These are phyloP conservation scores for Fraxinus platypoda DNA, from an alignment of 305 asterid genomes.

Conservation along the genomic window DNA sequence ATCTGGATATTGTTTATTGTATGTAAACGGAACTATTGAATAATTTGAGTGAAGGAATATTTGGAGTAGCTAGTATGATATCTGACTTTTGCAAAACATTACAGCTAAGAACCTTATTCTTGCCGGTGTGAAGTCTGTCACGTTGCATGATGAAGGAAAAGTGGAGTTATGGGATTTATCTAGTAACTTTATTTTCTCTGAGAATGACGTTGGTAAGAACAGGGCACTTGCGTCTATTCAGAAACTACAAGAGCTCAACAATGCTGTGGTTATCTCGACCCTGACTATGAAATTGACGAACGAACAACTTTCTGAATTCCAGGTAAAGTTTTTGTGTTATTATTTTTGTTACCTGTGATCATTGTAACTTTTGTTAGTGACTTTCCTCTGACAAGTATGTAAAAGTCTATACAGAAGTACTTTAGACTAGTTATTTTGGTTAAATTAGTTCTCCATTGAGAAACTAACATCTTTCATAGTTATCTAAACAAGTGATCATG, in stretches of 20 bases:
- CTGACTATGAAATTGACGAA: conserved; percentile 68
- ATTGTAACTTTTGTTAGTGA: background rate
- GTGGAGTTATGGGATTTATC: conserved; percentile 96
- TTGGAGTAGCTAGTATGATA: conserved; percentile 10
- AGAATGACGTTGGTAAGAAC: conserved; percentile 85
- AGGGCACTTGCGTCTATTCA: conserved; percentile 91
- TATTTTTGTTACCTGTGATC: background rate
- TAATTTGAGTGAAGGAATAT: background rate
- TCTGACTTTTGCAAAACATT: conserved; percentile 25
- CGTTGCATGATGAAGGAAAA: conserved; percentile 83
- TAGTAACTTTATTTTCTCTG: conserved; percentile 82
- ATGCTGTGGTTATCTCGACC: conserved; percentile 77
- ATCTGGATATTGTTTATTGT: background rate
- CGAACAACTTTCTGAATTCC: conserved; percentile 74
- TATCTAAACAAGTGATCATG: background rate
- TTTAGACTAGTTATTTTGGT: background rate
- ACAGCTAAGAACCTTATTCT: conserved; percentile 96
- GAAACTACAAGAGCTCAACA: conserved; percentile 92
- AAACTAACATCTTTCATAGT: background rate
- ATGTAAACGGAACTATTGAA: conserved; percentile 1
- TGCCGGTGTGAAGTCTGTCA: conserved; percentile 98
- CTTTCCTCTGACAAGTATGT: background rate
- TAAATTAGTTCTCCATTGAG: background rate
- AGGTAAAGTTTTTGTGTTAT: conserved; percentile 42
- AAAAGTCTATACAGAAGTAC: background rate